phyloP scores from a whole-genome alignment of 257 asterid genomes.

The Solanum boliviense region DNA sequence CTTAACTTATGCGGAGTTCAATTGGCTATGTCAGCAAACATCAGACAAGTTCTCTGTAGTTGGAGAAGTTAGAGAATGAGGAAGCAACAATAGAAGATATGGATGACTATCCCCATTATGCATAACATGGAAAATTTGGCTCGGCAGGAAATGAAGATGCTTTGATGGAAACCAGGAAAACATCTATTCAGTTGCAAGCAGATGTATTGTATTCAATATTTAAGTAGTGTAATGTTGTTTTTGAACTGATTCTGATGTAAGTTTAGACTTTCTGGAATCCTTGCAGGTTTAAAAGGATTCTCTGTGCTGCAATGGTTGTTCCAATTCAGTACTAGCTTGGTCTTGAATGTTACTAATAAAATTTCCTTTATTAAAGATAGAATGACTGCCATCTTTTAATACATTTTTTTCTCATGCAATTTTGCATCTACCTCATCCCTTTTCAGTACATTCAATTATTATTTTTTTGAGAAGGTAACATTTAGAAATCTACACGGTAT shows the following conservation, averaged over 20 bases:
- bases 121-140: neutral
- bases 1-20: neutral
- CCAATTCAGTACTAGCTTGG: neutral
- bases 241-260: neutral
- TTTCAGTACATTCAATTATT: neutral
- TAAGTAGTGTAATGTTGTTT: neutral
- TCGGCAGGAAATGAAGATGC: neutral
- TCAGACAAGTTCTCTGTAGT: neutral
- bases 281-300: neutral
- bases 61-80: neutral
- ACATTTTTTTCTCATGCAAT: neutral
- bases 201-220: neutral
- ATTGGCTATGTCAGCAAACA: neutral
- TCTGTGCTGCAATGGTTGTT: neutral
- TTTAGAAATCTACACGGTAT: neutral
- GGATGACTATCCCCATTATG: neutral
- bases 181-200: neutral
- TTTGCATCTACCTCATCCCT: neutral
- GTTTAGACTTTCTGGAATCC: neutral
- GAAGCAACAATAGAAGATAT: neutral
- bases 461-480: neutral
- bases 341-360: neutral
- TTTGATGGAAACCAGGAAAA: neutral
- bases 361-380: neutral
- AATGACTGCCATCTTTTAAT: neutral